Conservation (phyloP, 73 alveolate species). For the Paramecium sexaurelia region DNA sequence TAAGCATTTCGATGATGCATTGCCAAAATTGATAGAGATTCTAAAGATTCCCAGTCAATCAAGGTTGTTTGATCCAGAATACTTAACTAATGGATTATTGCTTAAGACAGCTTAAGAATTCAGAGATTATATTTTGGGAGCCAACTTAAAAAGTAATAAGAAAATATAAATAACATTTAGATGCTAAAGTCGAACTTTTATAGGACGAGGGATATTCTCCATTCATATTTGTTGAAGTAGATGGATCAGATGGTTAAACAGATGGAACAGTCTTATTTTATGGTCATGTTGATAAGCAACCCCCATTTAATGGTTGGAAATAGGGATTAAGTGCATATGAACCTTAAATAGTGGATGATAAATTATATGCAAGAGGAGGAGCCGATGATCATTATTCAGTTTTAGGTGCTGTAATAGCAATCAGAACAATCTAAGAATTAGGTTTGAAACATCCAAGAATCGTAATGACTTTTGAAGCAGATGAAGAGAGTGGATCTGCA, state of each 20-base stretch:
- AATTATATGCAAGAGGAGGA: conserved; percentile 90
- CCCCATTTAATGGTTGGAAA: conserved; percentile 82
- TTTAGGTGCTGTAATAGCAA: conserved; percentile 84
- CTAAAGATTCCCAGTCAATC: conserved; percentile 51
- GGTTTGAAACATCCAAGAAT: conserved; percentile 89
- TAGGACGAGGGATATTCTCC: conserved; percentile 66
- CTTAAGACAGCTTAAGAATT: neutral
- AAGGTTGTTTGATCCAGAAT: conserved; percentile 31
- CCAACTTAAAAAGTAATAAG: neutral
- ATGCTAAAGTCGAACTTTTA: conserved; percentile 31
- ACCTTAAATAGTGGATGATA: conserved; percentile 82
- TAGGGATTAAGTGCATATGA: conserved; percentile 79
- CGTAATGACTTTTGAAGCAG: conserved; percentile 88
- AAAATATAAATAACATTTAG: neutral
- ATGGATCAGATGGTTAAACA: conserved; percentile 41
- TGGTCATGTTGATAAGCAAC: conserved; percentile 86
- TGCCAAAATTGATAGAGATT: neutral
- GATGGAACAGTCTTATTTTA: conserved; percentile 75
- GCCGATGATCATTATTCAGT: conserved; percentile 96
- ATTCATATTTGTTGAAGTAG: conserved; percentile 57
- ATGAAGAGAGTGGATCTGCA: conserved; percentile 94
- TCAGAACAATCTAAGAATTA: conserved; percentile 76
- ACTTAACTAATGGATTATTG: conserved; percentile 35
- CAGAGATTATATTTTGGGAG: neutral
- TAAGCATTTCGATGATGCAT: neutral